Conservation (phyloP, 345 rosid species). For the Eutrema japonicum region DNA sequence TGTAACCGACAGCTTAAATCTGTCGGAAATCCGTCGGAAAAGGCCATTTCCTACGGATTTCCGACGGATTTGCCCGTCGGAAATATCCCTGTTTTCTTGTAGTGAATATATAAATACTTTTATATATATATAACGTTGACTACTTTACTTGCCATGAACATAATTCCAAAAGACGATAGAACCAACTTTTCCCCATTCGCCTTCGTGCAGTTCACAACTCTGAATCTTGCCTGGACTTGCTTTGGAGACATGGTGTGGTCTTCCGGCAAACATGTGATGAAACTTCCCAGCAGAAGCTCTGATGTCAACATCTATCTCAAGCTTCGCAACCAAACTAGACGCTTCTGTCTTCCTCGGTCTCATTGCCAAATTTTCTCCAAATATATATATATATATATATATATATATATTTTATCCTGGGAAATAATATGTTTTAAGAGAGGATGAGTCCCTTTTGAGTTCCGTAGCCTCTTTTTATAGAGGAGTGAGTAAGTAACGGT, state of each 20-base stretch:
- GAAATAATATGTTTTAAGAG: background rate
- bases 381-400: no score
- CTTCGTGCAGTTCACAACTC: constrained; percentile 41
- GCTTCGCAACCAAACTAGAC: constrained; percentile 22
- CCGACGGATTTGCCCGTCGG: no score
- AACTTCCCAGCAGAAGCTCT: constrained; percentile 31
- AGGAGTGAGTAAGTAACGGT: constrained; percentile 18
- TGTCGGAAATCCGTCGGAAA: no score
- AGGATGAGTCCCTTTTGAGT: constrained; percentile 19
- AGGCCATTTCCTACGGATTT: no score
- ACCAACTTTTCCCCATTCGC: constrained; percentile 46
- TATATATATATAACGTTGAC: background rate
- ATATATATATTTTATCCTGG: background rate
- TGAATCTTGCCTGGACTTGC: constrained; percentile 37
- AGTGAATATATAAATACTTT: background rate
- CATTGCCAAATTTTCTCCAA: constrained; percentile 3
- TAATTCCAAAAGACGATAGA: constrained; percentile 46
- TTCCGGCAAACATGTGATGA: constrained; percentile 43
- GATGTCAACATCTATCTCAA: constrained; percentile 25
- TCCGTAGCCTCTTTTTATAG: constrained; percentile 22
- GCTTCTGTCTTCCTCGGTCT: background rate
- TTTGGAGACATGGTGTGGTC: constrained; percentile 47
- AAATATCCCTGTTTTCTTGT: no score
- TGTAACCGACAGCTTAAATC: no score
- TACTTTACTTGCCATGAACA: constrained; percentile 22